Evolutionary conservation across 768 basidiomycete species (phyloP).

Genomic region (Rickenella mellea): DNA sequence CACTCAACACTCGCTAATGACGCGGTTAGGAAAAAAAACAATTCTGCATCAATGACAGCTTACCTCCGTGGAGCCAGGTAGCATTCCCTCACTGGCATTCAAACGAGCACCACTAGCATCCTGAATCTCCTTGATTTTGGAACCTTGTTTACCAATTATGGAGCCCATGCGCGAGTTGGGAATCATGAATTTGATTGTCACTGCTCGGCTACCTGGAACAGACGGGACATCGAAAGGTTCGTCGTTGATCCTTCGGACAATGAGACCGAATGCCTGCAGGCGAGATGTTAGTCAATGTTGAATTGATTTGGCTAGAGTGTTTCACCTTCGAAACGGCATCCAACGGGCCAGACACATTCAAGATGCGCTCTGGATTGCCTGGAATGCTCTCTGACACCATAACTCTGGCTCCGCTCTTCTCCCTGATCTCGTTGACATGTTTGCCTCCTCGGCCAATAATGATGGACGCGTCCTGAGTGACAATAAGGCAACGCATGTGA

Average conservation of each 20-base stretch:
- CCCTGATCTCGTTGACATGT: constrained; percentile 97
- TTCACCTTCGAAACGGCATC: constrained; percentile 97
- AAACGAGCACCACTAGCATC: constrained; percentile 94
- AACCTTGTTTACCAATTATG: constrained; percentile 94
- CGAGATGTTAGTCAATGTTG: not conserved
- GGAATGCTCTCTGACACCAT: constrained; percentile 98
- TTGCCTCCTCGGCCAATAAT: constrained; percentile 95
- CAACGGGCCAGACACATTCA: constrained; percentile 91
- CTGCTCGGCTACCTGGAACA: constrained; percentile 94
- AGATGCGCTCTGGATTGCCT: constrained; percentile 96
- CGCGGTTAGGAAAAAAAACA: constrained; percentile 10
- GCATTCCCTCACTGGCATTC: constrained; percentile 96
- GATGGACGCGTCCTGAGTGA: constrained; percentile 98
- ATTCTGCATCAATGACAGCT: not conserved
- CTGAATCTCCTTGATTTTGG: constrained; percentile 99
- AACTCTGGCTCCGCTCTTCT: constrained; percentile 93
- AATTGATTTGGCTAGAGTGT: constrained; percentile 4
- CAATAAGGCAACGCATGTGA: constrained; percentile 96
- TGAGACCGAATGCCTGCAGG: constrained; percentile 88
- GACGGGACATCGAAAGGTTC: constrained; percentile 98
- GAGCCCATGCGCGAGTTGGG: constrained; percentile 99
- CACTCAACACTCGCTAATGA: constrained; percentile 85
- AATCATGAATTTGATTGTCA: constrained; percentile 99
- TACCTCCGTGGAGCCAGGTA: constrained; percentile 99
- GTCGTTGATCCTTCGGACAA: constrained; percentile 97